Base-by-base conservation (phyloP, 495 filamentous ascomycete genomes). In the Penicillium pulvis region DNA sequence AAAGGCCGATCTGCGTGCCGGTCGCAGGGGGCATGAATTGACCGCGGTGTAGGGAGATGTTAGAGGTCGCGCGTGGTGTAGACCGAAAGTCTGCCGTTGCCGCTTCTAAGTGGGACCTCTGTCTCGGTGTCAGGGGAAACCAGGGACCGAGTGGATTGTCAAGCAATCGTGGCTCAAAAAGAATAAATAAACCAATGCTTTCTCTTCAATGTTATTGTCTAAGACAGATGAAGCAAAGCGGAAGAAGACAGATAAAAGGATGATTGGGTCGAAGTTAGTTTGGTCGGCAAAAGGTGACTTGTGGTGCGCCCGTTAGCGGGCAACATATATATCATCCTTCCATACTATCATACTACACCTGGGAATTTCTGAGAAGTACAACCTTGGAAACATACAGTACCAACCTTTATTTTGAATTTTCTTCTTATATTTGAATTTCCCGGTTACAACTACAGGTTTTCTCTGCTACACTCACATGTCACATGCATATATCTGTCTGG, bases 61-160 rank as follows among this genome's bases (percentile, higher is more conserved):
- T 49, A 65, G 58, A 68, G 60, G 46, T 55, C 64, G 65, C 59
- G 62, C 58, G 53, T 42, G 12, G 51, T 41, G 51, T 55, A 68
- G 67, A 64, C 68, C 58, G 66, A 71, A 66, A 71, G 68, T 64
- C 61, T 64, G 53, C 51, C 56, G 57, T 30, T 59, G 58, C 62
- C 62, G 62, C 58, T 65, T 65, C 54, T 48, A 62, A 67, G 68
- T 71, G 65, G 68, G 66, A 68, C 66, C 63, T 47, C 45, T 49
- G 46, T 64, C 43, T 63, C 64, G 63, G 64, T 50, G 68, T 68
- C 66, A 69, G 68, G 68, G 68, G 66, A 69, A 68, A 64, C 59
- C 62, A 70, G 60, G 54, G 62, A 63, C 65, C 58, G 62, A 62
- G 51, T 64, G 60, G 55, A 30, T 59, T 63, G 50, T 57, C 55